These are phyloP conservation scores for Acmispon strigosus DNA, from an alignment of 306 rosid species.

Conservation along the genomic window DNA sequence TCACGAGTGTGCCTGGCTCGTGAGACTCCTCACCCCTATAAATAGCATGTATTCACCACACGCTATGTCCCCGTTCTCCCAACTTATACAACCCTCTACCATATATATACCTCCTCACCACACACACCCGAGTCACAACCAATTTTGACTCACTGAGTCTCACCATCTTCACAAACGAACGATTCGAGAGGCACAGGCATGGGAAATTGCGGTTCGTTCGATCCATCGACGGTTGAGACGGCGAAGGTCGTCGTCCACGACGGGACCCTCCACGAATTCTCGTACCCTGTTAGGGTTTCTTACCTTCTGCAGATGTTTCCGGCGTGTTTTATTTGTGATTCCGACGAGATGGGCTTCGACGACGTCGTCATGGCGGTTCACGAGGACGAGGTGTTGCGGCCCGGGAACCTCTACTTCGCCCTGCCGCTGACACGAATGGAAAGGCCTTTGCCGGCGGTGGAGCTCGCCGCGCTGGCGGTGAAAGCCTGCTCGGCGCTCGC, in stretches of 20 bases:
- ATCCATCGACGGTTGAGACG: slow-evolving; percentile 37
- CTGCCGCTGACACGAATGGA: slow-evolving; percentile 50
- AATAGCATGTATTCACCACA: no score
- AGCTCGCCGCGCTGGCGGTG: slow-evolving; percentile 89
- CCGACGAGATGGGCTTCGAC: slow-evolving; percentile 82
- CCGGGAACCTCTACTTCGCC: slow-evolving; percentile 83
- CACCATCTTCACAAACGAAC: no score
- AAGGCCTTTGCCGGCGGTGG: slow-evolving; percentile 43
- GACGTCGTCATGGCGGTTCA: slow-evolving; percentile 46
- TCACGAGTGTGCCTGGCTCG: not conserved
- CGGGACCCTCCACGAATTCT: slow-evolving; percentile 50
- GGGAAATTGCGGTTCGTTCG: slow-evolving; percentile 64
- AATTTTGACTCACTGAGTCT: not conserved
- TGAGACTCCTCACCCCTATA: not conserved
- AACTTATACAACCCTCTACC: not conserved
- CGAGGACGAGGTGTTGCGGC: slow-evolving; percentile 51
- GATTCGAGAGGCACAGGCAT: not conserved
- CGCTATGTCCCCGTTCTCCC: no score
- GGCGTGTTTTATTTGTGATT: slow-evolving; percentile 61
- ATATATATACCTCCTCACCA: not conserved
- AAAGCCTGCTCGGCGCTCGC: slow-evolving; percentile 56
- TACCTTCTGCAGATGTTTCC: slow-evolving; percentile 54
- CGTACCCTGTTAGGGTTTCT: slow-evolving; percentile 61
- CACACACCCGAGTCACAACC: not conserved
- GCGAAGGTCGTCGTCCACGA: slow-evolving; percentile 68